Conservation (phyloP, 179 eudicot genomes). For the Camellia oleifera region DNA sequence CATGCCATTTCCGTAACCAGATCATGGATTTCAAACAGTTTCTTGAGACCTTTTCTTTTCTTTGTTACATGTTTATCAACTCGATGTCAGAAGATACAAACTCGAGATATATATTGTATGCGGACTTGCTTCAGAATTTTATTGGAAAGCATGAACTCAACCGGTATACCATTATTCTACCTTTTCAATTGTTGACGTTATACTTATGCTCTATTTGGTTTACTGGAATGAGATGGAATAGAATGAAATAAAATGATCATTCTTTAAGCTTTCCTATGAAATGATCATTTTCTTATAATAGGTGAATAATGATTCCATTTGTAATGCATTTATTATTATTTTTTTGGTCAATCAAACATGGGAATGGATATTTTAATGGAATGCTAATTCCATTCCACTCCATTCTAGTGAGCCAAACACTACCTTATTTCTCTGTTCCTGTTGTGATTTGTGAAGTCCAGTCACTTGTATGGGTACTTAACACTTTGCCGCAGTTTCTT, state of each 20-base stretch:
- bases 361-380: no score
- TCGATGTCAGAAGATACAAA: slow-evolving; percentile 37
- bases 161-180: slow-evolving; percentile 43
- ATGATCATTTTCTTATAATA: no score
- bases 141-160: slow-evolving; percentile 61
- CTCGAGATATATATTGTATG: slow-evolving; percentile 53
- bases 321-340: no score
- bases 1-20: slow-evolving; percentile 26
- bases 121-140: slow-evolving; percentile 59
- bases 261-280: no score
- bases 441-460: neutral
- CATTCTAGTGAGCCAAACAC: no score
- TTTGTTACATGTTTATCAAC: slow-evolving; percentile 47
- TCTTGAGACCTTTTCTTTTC: slow-evolving; percentile 82
- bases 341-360: no score
- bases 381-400: no score
- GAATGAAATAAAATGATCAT: no score
- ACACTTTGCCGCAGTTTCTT: neutral
- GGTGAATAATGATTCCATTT: no score
- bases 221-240: no score
- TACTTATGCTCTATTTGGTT: neutral
- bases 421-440: neutral
- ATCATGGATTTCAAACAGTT: slow-evolving; percentile 53
- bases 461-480: no score
- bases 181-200: neutral